Evolutionary conservation across 495 filamentous ascomycete genomes (phyloP).

Genomic region (Penicillium goetzii): DNA sequence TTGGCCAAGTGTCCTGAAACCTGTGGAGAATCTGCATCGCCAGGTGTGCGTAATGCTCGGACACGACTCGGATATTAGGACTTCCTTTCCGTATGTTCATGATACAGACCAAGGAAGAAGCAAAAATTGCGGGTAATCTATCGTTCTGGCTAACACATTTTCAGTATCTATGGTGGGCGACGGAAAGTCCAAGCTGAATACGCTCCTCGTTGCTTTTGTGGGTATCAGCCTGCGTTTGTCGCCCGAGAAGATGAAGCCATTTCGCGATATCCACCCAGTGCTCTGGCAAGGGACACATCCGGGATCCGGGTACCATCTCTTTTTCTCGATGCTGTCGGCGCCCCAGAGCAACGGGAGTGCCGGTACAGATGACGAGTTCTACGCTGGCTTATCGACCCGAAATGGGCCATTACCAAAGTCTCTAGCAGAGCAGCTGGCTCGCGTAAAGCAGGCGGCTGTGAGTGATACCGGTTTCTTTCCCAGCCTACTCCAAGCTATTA

Average conservation of each 20-base stretch:
- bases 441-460: background rate
- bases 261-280: background rate
- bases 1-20: conserved; percentile 8
- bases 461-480: background rate
- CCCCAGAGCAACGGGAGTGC: background rate
- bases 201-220: background rate
- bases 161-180: background rate
- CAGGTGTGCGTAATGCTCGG: background rate
- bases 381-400: background rate
- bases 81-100: conserved; percentile 2
- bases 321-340: background rate
- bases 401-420: background rate
- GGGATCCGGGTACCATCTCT: background rate
- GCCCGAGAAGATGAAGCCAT: background rate
- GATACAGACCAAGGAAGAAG: background rate
- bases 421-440: background rate
- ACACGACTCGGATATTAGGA: background rate
- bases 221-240: background rate
- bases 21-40: background rate
- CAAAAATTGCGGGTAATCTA: background rate
- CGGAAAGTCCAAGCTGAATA: background rate
- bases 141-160: background rate
- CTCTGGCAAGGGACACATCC: background rate
- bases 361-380: background rate
- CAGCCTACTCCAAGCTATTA: background rate